Evolutionary conservation across 2,329 filamentous ascomycete genomes (phyloP).

Genomic region (Emergomyces pasteurianus): DNA sequence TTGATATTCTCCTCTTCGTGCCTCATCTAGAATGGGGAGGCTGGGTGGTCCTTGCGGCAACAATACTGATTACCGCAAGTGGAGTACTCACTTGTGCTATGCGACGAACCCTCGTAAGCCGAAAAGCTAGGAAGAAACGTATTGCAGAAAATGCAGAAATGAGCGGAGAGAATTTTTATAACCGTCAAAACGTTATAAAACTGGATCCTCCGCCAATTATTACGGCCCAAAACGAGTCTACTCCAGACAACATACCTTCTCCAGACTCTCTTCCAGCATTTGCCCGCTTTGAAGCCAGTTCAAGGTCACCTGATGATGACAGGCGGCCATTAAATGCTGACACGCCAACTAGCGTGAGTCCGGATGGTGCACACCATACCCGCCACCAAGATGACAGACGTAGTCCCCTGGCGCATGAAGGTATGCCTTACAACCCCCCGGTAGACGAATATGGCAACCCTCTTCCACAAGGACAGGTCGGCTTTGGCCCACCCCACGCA

Average conservation of each 20-base stretch:
- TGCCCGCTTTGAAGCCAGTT: constrained; percentile 4
- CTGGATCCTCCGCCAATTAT: constrained; percentile 44
- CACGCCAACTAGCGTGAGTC: constrained; percentile 19
- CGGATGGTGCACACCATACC: constrained; percentile 5
- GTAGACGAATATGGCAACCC: constrained; percentile 31
- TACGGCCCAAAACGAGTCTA: constrained; percentile 42
- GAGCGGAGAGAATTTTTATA: constrained; percentile 89
- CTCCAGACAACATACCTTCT: constrained; percentile 45
- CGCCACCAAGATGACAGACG: constrained; percentile 13
- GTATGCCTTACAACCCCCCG: constrained; percentile 21
- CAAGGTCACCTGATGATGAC: constrained; percentile 28
- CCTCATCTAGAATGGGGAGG: constrained; percentile 90
- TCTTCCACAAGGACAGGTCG: constrained; percentile 19
- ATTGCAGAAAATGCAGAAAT: constrained; percentile 94
- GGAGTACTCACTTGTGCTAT: constrained; percentile 86
- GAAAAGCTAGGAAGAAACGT: constrained; percentile 83
- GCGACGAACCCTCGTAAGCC: constrained; percentile 79
- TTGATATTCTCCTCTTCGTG: constrained; percentile 89
- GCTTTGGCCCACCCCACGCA: constrained; percentile 22
- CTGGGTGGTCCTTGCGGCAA: constrained; percentile 82
- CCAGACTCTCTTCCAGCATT: constrained; percentile 40
- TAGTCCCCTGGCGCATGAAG: constrained; percentile 19
- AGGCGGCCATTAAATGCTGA: constrained; percentile 28
- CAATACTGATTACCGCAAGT: constrained; percentile 69
- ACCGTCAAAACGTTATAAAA: constrained; percentile 40